Evolutionary conservation across 2,329 filamentous ascomycete species (phyloP).

Genomic region (Hymenoscyphus infarciens): DNA sequence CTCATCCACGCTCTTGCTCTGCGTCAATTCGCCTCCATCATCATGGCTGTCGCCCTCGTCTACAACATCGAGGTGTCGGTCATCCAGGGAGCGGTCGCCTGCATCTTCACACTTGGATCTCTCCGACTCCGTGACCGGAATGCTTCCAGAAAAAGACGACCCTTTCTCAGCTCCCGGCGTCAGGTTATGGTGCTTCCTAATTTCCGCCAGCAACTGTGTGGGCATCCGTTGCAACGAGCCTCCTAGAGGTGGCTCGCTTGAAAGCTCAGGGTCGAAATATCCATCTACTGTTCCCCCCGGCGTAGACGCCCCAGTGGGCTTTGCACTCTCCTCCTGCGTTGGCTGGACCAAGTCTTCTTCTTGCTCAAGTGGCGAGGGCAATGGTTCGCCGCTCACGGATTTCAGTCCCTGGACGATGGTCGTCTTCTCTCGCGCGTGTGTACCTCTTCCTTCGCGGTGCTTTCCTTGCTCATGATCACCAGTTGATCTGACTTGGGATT

Average conservation of each 20-base stretch:
- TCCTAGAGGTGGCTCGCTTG: conserved; percentile 19
- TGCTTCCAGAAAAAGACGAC: conserved; percentile 34
- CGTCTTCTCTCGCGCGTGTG: not conserved
- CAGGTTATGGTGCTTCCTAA: conserved; percentile 34
- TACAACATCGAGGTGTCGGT: conserved; percentile 7
- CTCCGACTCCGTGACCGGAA: conserved; percentile 32
- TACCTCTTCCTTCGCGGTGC: conserved; percentile 8
- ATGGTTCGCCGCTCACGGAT: conserved; percentile 6
- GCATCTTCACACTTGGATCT: conserved; percentile 19
- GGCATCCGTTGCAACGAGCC: conserved; percentile 29
- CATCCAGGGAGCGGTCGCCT: conserved; percentile 9
- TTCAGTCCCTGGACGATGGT: not conserved
- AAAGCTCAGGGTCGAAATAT: conserved; percentile 28
- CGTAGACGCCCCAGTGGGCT: conserved; percentile 24
- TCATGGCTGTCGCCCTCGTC: conserved; percentile 30
- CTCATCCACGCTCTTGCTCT: conserved; percentile 36
- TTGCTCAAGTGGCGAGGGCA: conserved; percentile 17
- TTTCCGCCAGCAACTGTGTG: conserved; percentile 33
- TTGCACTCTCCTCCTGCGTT: conserved; percentile 12
- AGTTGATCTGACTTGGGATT: conserved; percentile 17
- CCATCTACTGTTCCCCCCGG: conserved; percentile 14
- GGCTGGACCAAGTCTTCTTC: conserved; percentile 5
- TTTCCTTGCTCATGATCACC: conserved; percentile 12
- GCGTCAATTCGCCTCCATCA: conserved; percentile 38
- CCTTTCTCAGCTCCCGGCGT: conserved; percentile 31